Percentiles rank a stretch among this genome's conserved stretches.
These are phyloP conservation scores for Physcomitrium patens DNA, from an alignment of 225 moss, liverwort and hornwort species.

Conservation along the genomic window DNA sequence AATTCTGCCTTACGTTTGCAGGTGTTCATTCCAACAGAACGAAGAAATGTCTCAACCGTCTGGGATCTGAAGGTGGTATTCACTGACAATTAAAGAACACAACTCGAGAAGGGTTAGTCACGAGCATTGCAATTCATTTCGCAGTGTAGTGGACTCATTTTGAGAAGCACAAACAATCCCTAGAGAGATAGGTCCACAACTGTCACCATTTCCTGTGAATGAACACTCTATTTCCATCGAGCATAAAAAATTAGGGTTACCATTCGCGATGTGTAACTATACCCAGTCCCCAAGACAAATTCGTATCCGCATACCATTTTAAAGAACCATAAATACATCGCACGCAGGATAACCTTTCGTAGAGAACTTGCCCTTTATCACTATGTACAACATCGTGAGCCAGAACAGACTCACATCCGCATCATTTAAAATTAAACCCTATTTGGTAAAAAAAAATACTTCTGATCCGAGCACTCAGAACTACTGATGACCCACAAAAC, in stretches of 20 bases:
- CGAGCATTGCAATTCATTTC: not conserved
- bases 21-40: too few relatives aligned
- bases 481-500: not conserved
- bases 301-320: not conserved
- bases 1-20: not conserved
- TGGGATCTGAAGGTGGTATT: not conserved
- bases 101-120: not conserved
- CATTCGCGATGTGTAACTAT: not conserved
- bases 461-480: not conserved
- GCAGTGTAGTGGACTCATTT: not conserved
- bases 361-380: not conserved
- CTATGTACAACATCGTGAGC: not conserved
- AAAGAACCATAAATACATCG: not conserved
- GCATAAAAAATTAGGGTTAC: conserved; percentile 12
- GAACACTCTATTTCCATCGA: not conserved
- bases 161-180: conserved; percentile 26
- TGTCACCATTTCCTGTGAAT: not conserved
- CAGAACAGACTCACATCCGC: conserved; percentile 1
- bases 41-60: not conserved
- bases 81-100: not conserved
- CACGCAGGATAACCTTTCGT: not conserved
- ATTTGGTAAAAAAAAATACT: not conserved
- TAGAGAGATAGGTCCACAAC: conserved; percentile 16
- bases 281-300: not conserved
- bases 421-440: not conserved